Evolutionary conservation across 1,284 basidiomycete species (phyloP), one percentile per base, ranked within the genome.

Genomic region (Cystobasidium pallidum): DNA sequence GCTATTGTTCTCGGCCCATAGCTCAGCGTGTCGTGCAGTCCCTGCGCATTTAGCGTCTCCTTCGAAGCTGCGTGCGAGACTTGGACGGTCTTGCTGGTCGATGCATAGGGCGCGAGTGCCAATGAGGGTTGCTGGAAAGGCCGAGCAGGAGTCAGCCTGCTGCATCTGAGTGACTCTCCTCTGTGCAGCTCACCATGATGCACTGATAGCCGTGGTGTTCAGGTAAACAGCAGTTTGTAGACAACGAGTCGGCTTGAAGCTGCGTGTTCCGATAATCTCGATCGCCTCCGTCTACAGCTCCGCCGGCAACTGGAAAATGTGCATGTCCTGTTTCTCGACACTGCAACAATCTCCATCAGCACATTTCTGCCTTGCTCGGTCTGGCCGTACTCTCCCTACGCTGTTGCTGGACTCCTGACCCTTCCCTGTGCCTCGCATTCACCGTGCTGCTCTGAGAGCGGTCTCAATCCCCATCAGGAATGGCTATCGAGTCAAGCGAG

Each of bases 1-100:
- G 88, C 88, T 74, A 93, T 84, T 77, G 83, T 90, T 72, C 89
- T 86, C 21, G 87, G 87, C 2, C 91, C 91, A 81, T 91, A 87
- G 41, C 85, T 84, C 63, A 93, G 84, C 3, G 89, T 87, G 79
- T 93, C 90, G 80, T 92, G 91, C 6, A 91, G 83, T 51, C 91
- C 91, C 43, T 64, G 59, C 17, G 49, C 55, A 39, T 73, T 73
- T 28, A 66, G 21, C n/a, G 58, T 68, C 19, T 89, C 82, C 74
- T 84, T 84, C 81, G 88, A 89, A 63, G 87, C 84, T 2, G 88
- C 91, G 79, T 88, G 84, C 72, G 86, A 82, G 73, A 90, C 80
- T 7, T 89, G 86, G 8, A 88, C 88, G n/a, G 84, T 30, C 7
- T 65, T 78, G 43, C 82, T 79, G 54, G 75, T 71, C 30, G 79